Base-by-base conservation (phyloP, 2,329 filamentous ascomycete genomes). In the Penicillium sp. region DNA sequence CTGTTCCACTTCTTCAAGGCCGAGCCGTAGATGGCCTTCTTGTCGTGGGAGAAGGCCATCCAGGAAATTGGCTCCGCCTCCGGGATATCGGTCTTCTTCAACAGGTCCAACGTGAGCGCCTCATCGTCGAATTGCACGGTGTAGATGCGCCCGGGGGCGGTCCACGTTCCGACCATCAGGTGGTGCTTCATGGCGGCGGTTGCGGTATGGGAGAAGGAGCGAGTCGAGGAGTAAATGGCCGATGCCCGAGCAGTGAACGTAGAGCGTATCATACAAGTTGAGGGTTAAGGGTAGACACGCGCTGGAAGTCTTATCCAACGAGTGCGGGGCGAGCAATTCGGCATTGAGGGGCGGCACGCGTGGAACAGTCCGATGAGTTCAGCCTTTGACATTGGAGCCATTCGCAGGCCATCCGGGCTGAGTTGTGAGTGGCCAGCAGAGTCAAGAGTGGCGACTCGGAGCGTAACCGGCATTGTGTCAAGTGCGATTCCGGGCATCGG, bases 1-100 rank as follows among this genome's bases (percentile, higher is more conserved):
- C 83, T 88, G 33, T 82, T 82, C 85, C 86, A 94, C 62, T 88
- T 90, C 73, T 94, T 94, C 85, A 92, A 92, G 44, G 85, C 85
- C 3, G 87, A 82, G 55, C 87, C 87, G 63, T 94, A 94, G 44
- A 94, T 82, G 61, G 84, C 83, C 66, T 87, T 90, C 57, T 82
- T 84, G 45, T 75, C 70, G 66, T 93, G 85, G 82, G 86, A 83
- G 57, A 93, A 90, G 11, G 85, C 82, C 84, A 94, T 90, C 87
- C 87, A 94, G 42, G 86, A 93, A 50, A 94, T 92, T 6, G 87
- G 85, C 66, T 94, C 85, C 48, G 90, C 84, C 35, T 84, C 67
- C 3, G 85, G 82, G 39, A 93, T 92, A 41, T 80, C 78, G 1
- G 85, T 92, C 53, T 82, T 80, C 69, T 90, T 88, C 57, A 93